A percentile compares a stretch with the other conserved stretches of the same genome.
Evolutionary conservation across 164 flowering plant genomes (phyloP).

Genomic region (Aristolochia californica): DNA sequence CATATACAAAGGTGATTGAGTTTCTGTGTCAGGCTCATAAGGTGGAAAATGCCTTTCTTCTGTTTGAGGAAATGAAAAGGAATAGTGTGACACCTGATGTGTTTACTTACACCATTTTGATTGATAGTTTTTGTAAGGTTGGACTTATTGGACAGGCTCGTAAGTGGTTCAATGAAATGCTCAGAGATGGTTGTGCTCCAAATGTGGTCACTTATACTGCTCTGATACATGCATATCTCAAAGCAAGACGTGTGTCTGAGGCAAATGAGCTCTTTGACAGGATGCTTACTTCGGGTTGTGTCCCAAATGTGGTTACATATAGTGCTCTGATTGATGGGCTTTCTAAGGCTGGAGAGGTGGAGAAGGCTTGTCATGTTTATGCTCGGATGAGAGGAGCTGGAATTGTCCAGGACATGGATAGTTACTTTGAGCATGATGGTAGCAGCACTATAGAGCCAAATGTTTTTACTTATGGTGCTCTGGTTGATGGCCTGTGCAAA

Average conservation of each 20-base stretch:
- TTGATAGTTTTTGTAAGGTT: constrained; percentile 77
- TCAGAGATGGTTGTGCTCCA: constrained; percentile 60
- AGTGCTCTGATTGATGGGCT: constrained; percentile 83
- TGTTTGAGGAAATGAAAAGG: constrained; percentile 77
- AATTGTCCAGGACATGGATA: constrained; percentile 35
- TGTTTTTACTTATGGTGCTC: constrained; percentile 81
- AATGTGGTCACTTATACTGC: constrained; percentile 89
- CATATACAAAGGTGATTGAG: constrained; percentile 69
- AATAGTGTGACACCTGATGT: constrained; percentile 64
- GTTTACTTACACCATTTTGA: constrained; percentile 66
- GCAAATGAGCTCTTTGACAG: constrained; percentile 66
- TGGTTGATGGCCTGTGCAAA: constrained; percentile 90
- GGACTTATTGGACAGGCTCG: constrained; percentile 79
- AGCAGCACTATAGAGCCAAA: constrained; percentile 40
- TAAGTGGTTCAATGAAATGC: constrained; percentile 73
- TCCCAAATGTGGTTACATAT: constrained; percentile 69
- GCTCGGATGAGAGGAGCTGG: constrained; percentile 45
- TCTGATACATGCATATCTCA: constrained; percentile 83
- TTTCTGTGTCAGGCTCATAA: constrained; percentile 59
- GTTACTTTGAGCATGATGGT: constrained; percentile 36
- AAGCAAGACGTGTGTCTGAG: constrained; percentile 41
- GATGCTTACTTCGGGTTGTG: constrained; percentile 62
- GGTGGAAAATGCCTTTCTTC: constrained; percentile 58
- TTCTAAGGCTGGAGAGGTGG: constrained; percentile 66
- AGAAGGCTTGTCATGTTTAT: constrained; percentile 70